Conservation (phyloP, 805 yeast species). For the Saccharomyces jurei region DNA sequence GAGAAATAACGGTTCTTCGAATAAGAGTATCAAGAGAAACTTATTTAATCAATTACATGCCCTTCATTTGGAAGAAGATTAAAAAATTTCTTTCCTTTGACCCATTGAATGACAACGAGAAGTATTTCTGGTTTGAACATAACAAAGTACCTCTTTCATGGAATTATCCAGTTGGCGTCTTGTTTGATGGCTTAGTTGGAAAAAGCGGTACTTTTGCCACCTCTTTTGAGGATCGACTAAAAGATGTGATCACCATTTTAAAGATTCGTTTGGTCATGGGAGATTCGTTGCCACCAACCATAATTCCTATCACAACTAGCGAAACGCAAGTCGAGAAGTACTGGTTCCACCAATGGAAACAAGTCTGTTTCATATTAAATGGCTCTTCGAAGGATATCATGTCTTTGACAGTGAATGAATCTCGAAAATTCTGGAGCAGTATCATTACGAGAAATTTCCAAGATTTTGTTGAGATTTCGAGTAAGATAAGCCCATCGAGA, state of each 20-base stretch:
- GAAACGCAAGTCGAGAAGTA: conserved; percentile 31
- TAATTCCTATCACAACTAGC: conserved; percentile 38
- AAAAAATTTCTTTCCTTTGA: conserved; percentile 27
- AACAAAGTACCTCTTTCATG: conserved; percentile 61
- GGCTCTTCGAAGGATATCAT: conserved; percentile 79
- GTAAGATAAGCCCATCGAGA: conserved; percentile 11
- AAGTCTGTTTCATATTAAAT: conserved; percentile 63
- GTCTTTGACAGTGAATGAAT: conserved; percentile 58
- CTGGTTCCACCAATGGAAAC: conserved; percentile 77
- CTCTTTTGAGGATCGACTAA: not conserved
- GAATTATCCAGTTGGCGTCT: conserved; percentile 69
- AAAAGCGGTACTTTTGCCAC: not conserved
- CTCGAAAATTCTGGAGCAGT: conserved; percentile 50
- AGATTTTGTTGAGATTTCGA: conserved; percentile 16
- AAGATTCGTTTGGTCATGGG: conserved; percentile 36
- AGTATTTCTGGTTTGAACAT: conserved; percentile 57
- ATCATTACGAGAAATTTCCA: conserved; percentile 28
- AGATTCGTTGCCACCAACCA: conserved; percentile 35
- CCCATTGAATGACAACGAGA: conserved; percentile 14
- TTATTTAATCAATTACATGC: conserved; percentile 42
- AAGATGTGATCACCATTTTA: conserved; percentile 37
- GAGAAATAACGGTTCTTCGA: conserved; percentile 14
- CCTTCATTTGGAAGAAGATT: conserved; percentile 34
- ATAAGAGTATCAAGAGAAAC: conserved; percentile 37
- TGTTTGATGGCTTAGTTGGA: conserved; percentile 40